A percentile compares a stretch with the other conserved stretches of the same genome.
Evolutionary conservation across 73 alveolate species (phyloP).

Genomic region (Effrenium voratum): DNA sequence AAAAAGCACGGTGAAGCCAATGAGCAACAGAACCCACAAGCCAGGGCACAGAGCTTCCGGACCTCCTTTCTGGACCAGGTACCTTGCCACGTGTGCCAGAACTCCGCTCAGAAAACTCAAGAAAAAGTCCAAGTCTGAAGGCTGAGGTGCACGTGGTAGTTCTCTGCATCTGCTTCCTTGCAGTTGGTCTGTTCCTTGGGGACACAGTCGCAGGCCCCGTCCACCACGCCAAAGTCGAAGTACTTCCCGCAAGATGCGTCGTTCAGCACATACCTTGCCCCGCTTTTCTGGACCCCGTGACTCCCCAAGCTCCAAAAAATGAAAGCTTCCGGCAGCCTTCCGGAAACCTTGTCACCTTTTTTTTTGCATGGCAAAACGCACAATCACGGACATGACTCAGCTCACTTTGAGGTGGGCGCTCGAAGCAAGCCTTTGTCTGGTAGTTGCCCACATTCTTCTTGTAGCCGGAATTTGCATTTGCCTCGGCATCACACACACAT

Average conservation of each 20-base stretch:
- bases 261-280: slow-evolving; percentile 71
- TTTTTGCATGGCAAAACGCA: too few relatives aligned
- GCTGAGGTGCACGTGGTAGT: slow-evolving; percentile 72
- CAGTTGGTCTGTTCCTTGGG: slow-evolving; percentile 62
- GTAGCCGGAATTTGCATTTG: slow-evolving; percentile 77
- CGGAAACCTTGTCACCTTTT: too few relatives aligned
- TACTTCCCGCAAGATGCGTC: slow-evolving; percentile 85
- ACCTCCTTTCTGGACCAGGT: slow-evolving; percentile 86
- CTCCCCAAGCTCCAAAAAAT: too few relatives aligned
- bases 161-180: slow-evolving; percentile 85
- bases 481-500: neutral
- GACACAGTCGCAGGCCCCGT: slow-evolving; percentile 87
- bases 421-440: slow-evolving; percentile 85
- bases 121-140: too few relatives aligned
- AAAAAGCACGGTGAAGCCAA: neutral
- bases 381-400: too few relatives aligned
- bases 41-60: slow-evolving; percentile 79
- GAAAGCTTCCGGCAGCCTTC: too few relatives aligned
- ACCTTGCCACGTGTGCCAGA: neutral
- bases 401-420: too few relatives aligned
- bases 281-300: too few relatives aligned
- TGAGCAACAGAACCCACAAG: neutral
- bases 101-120: too few relatives aligned
- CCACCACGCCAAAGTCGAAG: slow-evolving; percentile 92
- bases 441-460: slow-evolving; percentile 89